Conservation (phyloP, 1,284 basidiomycete species). For the Chiua sp. region DNA sequence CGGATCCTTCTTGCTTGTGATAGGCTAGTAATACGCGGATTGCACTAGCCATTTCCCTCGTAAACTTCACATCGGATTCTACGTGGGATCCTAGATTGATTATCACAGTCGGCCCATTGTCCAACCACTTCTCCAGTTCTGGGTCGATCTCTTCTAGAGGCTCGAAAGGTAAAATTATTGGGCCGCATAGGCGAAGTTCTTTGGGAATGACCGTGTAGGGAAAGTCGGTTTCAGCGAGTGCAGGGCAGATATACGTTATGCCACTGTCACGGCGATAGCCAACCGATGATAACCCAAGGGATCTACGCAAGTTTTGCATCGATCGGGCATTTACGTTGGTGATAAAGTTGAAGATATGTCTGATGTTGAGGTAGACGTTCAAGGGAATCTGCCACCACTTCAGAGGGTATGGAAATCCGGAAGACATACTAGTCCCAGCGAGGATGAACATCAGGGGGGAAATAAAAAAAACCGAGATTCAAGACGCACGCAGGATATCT, state of each 20-base stretch:
- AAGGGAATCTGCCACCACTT: constrained; percentile 3
- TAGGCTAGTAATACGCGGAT: not conserved
- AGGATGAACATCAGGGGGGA: too few species aligned
- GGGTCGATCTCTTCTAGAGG: constrained; percentile 4
- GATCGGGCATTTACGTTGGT: not conserved
- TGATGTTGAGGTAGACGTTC: constrained; percentile 6
- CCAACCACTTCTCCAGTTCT: not conserved
- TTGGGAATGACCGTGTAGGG: constrained; percentile 1
- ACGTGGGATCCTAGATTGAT: constrained; percentile 1
- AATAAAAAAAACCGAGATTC: too few species aligned
- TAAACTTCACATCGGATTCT: not conserved
- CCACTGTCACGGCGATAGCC: not conserved
- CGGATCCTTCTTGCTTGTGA: not conserved
- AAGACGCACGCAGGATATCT: constrained; percentile 2
- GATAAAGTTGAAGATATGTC: not conserved
- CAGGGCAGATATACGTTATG: not conserved
- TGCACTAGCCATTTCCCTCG: not conserved
- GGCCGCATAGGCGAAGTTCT: constrained; percentile 2
- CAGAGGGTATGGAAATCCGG: constrained; percentile 5
- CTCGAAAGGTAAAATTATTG: not conserved
- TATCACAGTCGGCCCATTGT: constrained; percentile 2
- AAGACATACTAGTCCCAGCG: not conserved
- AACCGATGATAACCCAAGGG: not conserved
- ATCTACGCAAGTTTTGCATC: not conserved
- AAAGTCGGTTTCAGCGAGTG: constrained; percentile 1